Evolutionary conservation across 2,329 filamentous ascomycete species (phyloP).

Genomic region (Xylariaceae sp.): DNA sequence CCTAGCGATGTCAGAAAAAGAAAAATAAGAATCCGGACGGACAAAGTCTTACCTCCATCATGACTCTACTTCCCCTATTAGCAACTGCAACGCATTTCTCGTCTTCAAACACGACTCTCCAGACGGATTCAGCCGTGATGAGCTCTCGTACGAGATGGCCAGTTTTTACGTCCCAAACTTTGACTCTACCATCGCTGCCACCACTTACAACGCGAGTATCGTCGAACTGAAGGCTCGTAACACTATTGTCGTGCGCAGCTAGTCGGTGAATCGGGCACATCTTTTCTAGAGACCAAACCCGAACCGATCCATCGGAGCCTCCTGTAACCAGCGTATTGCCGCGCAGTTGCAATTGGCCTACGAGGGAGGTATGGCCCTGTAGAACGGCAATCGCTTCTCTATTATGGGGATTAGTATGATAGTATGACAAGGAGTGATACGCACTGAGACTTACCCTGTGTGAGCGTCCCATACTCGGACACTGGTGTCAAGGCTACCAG

Average conservation of each 20-base stretch:
- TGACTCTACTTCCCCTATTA: slow-evolving; percentile 78
- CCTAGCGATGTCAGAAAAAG: slow-evolving; percentile 52
- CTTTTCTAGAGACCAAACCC: slow-evolving; percentile 91
- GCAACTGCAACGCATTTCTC: slow-evolving; percentile 98
- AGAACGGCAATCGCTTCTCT: slow-evolving; percentile 85
- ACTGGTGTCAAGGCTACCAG: slow-evolving; percentile 93
- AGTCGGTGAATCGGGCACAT: slow-evolving; percentile 92
- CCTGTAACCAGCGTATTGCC: slow-evolving; percentile 94
- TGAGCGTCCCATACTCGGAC: slow-evolving; percentile 95
- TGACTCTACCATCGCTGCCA: slow-evolving; percentile 95
- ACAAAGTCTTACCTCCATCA: slow-evolving; percentile 82
- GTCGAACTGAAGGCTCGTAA: slow-evolving; percentile 96
- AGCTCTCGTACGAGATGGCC: slow-evolving; percentile 90
- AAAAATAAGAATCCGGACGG: background rate
- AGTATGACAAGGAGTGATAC: background rate
- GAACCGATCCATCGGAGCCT: slow-evolving; percentile 91
- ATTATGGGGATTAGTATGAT: slow-evolving; percentile 33
- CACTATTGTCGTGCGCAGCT: slow-evolving; percentile 96
- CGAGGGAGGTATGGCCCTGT: slow-evolving; percentile 94
- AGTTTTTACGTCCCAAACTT: slow-evolving; percentile 96
- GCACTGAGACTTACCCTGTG: slow-evolving; percentile 66
- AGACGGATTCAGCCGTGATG: slow-evolving; percentile 90
- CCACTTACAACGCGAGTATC: slow-evolving; percentile 94
- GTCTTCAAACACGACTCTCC: slow-evolving; percentile 97
- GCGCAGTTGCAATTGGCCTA: slow-evolving; percentile 94